Conservation (phyloP, 768 basidiomycete genomes). For the Daedalea quercina region DNA sequence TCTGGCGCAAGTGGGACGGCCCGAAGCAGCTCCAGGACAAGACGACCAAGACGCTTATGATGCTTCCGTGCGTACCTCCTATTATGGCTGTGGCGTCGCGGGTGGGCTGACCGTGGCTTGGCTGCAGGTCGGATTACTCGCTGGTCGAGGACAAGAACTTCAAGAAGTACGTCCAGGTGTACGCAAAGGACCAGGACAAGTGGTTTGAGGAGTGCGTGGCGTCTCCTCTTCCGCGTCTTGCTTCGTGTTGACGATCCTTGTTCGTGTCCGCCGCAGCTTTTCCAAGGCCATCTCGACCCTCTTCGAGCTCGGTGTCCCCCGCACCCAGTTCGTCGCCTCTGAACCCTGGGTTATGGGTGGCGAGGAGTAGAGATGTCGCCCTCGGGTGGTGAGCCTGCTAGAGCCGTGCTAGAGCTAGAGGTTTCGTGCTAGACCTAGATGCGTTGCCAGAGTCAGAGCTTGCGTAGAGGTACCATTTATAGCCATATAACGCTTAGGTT, state of each 20-base stretch:
- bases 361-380: slow-evolving; percentile 25
- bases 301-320: slow-evolving; percentile 91
- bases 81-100: background rate
- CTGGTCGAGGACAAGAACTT: slow-evolving; percentile 88
- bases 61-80: slow-evolving; percentile 70
- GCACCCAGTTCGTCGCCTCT: slow-evolving; percentile 60
- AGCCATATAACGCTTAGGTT: background rate
- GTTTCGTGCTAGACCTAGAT: slow-evolving; percentile 2
- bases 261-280: slow-evolving; percentile 49
- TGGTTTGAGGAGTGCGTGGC: slow-evolving; percentile 89
- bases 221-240: background rate
- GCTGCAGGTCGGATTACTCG: slow-evolving; percentile 76
- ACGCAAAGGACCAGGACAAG: slow-evolving; percentile 76
- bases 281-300: slow-evolving; percentile 69
- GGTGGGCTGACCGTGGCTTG: background rate
- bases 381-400: background rate
- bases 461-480: background rate
- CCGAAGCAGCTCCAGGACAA: slow-evolving; percentile 94
- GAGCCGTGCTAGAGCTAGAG: background rate
- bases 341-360: slow-evolving; percentile 70
- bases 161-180: slow-evolving; percentile 82
- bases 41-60: slow-evolving; percentile 85
- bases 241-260: slow-evolving; percentile 6
- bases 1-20: slow-evolving; percentile 94
- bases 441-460: background rate